Evolutionary conservation across 1,284 basidiomycete genomes (phyloP).

Genomic region (Ceraceosorus guamensis): DNA sequence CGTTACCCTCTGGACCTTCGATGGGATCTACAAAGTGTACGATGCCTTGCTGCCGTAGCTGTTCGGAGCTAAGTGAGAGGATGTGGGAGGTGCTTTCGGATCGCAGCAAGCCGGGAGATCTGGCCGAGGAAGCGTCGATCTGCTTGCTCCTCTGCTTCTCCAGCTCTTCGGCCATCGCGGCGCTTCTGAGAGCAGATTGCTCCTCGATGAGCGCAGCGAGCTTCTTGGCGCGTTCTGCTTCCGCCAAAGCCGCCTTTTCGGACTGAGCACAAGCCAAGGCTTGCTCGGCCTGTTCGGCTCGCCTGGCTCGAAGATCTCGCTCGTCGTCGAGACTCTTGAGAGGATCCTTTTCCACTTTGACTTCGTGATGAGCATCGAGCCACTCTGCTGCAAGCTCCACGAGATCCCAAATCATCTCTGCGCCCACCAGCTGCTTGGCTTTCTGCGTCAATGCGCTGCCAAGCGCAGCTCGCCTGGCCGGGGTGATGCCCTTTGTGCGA

Average conservation of each 20-base stretch:
- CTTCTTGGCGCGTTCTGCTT: conserved; percentile 28
- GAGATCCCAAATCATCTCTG: conserved; percentile 49
- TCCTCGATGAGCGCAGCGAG: conserved; percentile 33
- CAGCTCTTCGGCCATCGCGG: too few species aligned
- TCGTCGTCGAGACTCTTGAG: conserved; percentile 10
- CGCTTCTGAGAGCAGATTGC: conserved; percentile 24
- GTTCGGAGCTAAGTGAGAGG: too few species aligned
- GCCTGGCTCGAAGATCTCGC: conserved; percentile 5
- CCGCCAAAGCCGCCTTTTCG: conserved; percentile 4
- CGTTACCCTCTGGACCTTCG: conserved; percentile 13
- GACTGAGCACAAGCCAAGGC: neutral
- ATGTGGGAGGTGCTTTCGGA: too few species aligned
- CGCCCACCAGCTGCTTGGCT: conserved; percentile 35
- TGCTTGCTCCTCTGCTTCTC: too few species aligned
- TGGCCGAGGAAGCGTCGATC: too few species aligned
- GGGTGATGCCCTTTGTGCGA: conserved; percentile 23
- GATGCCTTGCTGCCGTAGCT: too few species aligned
- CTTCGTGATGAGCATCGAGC: conserved; percentile 21
- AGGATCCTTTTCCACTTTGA: neutral
- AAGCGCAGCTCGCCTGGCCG: conserved; percentile 19
- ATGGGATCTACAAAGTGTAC: conserved; percentile 25
- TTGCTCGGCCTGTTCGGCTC: conserved; percentile 6
- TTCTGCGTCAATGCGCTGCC: conserved; percentile 21
- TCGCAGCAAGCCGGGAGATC: too few species aligned
- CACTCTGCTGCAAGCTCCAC: conserved; percentile 37